These are phyloP conservation scores for Nicotiana knightiana DNA, from an alignment of 257 asterid genomes.

Conservation along the genomic window DNA sequence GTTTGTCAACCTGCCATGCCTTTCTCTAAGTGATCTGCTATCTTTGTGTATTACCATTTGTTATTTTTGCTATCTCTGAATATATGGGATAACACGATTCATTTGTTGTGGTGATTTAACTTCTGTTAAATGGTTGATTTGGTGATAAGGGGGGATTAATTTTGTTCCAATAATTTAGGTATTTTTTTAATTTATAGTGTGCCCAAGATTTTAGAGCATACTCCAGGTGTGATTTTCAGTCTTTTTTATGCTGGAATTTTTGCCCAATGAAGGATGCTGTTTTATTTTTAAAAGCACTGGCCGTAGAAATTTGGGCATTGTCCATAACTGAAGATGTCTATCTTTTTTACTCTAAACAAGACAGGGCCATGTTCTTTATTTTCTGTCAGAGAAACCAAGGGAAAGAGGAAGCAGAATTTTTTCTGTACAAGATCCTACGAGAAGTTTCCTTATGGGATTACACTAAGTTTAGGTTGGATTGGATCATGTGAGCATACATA, in stretches of 20 bases:
- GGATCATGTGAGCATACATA: background rate
- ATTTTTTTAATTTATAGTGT: too few species aligned
- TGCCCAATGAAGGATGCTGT: background rate
- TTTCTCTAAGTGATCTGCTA: background rate
- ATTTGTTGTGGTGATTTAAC: background rate
- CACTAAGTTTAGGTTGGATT: background rate
- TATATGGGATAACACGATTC: too few species aligned
- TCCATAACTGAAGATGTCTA: background rate
- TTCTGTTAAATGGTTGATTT: background rate
- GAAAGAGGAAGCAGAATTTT: too few species aligned
- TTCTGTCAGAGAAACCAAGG: too few species aligned
- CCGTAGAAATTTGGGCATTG: too few species aligned
- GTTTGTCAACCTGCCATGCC: background rate
- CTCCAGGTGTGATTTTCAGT: background rate
- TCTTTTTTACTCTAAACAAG: too few species aligned
- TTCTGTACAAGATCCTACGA: too few species aligned
- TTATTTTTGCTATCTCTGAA: background rate
- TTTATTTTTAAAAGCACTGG: too few species aligned
- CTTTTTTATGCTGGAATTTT: background rate
- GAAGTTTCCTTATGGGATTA: too few species aligned
- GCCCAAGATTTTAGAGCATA: too few species aligned
- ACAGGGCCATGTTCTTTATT: too few species aligned
- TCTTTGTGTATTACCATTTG: background rate
- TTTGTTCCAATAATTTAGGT: background rate
- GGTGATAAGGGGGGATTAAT: background rate